phyloP scores from a whole-genome alignment of 139 green algal species.

The Desmodesmus armatus region DNA sequence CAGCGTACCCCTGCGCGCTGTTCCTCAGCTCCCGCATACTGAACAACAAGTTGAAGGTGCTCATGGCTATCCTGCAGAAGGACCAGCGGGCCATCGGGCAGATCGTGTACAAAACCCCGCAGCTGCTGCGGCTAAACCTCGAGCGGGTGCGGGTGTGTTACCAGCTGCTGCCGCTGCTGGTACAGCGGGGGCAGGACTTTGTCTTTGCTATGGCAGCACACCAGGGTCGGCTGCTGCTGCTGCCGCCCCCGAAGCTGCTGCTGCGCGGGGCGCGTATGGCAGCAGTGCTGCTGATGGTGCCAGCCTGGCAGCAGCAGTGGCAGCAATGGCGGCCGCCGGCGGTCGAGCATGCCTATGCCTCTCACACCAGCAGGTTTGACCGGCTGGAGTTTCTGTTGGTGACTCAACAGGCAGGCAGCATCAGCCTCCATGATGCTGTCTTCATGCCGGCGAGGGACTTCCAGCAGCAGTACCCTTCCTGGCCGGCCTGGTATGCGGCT shows the following conservation, averaged over 20 bases:
- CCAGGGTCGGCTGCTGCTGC: conserved; percentile 42
- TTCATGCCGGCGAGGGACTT: background rate
- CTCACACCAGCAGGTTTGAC: conserved; percentile 8
- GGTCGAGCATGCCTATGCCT: conserved; percentile 3
- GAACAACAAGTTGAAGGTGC: conserved; percentile 54
- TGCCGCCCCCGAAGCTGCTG: conserved; percentile 27
- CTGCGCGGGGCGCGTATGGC: conserved; percentile 31
- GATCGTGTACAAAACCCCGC: conserved; percentile 36
- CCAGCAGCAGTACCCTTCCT: background rate
- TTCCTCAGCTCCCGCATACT: conserved; percentile 42
- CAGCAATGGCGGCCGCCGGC: conserved; percentile 25
- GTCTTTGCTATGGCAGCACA: conserved; percentile 56
- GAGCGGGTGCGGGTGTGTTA: conserved; percentile 20
- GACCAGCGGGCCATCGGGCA: conserved; percentile 43
- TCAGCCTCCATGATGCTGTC: conserved; percentile 3
- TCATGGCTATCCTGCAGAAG: conserved; percentile 61
- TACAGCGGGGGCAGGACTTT: conserved; percentile 44
- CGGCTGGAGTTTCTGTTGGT: conserved; percentile 35
- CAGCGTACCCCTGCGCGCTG: conserved; percentile 31
- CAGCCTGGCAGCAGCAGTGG: conserved; percentile 46
- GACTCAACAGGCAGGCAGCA: background rate
- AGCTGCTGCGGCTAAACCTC: conserved; percentile 49
- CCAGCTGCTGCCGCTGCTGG: conserved; percentile 40
- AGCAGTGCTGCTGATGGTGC: conserved; percentile 18
- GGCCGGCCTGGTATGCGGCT: background rate